Evolutionary conservation across 768 basidiomycete genomes (phyloP).

Genomic region (Russula ochroleuca): DNA sequence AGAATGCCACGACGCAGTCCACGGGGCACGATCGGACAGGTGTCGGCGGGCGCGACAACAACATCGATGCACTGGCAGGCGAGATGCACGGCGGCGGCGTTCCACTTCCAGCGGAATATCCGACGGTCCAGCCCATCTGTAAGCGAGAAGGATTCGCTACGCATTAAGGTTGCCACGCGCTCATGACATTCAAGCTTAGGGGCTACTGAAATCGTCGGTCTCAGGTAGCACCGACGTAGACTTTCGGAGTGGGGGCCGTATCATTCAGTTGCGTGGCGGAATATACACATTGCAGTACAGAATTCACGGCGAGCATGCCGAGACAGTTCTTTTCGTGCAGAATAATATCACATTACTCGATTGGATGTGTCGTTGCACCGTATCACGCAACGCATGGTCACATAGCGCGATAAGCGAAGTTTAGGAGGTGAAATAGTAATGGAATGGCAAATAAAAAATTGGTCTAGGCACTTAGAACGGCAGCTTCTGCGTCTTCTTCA

Average conservation of each 20-base stretch:
- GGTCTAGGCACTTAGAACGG: constrained; percentile 23
- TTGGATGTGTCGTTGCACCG: not conserved
- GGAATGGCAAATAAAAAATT: not conserved
- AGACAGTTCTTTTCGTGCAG: constrained; percentile 9
- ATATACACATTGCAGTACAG: constrained; percentile 5
- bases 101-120: constrained; percentile 9
- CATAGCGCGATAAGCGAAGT: not conserved
- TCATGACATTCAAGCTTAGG: constrained; percentile 18
- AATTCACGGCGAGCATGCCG: not conserved
- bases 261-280: not conserved
- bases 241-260: not conserved
- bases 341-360: constrained; percentile 21
- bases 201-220: not conserved
- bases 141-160: constrained; percentile 1
- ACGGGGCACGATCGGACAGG: constrained; percentile 25
- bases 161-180: constrained; percentile 1
- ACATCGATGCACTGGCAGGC: constrained; percentile 4
- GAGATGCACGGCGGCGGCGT: not conserved
- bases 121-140: constrained; percentile 9
- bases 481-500: constrained; percentile 27
- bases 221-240: not conserved
- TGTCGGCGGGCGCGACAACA: constrained; percentile 8
- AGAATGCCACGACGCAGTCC: constrained; percentile 15
- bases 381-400: not conserved
- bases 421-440: constrained; percentile 1